Percentiles rank a stretch among this genome's conserved stretches.
Evolutionary conservation across 2,329 filamentous ascomycete species (phyloP).

Genomic region (Epichloe sylvatica): DNA sequence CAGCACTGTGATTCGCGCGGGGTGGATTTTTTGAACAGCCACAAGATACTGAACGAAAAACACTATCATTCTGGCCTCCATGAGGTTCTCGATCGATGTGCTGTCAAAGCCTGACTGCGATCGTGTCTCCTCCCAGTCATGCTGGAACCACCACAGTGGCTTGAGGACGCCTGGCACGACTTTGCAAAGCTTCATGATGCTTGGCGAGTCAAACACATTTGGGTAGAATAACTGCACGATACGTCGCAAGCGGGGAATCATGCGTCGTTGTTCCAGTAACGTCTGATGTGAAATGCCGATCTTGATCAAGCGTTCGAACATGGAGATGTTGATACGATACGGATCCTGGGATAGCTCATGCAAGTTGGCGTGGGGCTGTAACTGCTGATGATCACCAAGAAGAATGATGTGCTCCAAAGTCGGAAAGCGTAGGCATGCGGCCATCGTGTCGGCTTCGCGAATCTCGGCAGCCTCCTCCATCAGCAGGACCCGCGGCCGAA

Average conservation of each 20-base stretch:
- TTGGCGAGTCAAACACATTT: slow-evolving; percentile 27
- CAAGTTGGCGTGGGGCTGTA: slow-evolving; percentile 55
- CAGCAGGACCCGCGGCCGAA: slow-evolving; percentile 54
- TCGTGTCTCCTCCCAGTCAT: slow-evolving; percentile 29
- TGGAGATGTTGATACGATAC: slow-evolving; percentile 55
- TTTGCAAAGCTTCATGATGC: slow-evolving; percentile 17
- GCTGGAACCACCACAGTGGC: slow-evolving; percentile 30
- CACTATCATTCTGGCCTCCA: slow-evolving; percentile 65
- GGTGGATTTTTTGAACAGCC: slow-evolving; percentile 36
- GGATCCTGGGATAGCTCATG: slow-evolving; percentile 43
- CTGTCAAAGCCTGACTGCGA: slow-evolving; percentile 46
- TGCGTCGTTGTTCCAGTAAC: slow-evolving; percentile 52
- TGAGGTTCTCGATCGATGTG: slow-evolving; percentile 49
- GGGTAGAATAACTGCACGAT: slow-evolving; percentile 36
- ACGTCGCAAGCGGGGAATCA: slow-evolving; percentile 31
- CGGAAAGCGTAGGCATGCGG: slow-evolving; percentile 30
- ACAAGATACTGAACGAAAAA: slow-evolving; percentile 59
- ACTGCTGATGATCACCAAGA: slow-evolving; percentile 69
- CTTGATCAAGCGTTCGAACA: slow-evolving; percentile 67
- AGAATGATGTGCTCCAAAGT: slow-evolving; percentile 40
- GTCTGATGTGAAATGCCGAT: slow-evolving; percentile 49
- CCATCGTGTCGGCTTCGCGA: slow-evolving; percentile 45
- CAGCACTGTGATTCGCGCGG: slow-evolving; percentile 57
- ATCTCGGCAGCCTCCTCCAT: slow-evolving; percentile 75
- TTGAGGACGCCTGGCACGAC: slow-evolving; percentile 30